Percentiles rank a stretch among this genome's conserved stretches.
Conservation (phyloP, 2,329 filamentous ascomycete species). For the Lecanosticta acicola region DNA sequence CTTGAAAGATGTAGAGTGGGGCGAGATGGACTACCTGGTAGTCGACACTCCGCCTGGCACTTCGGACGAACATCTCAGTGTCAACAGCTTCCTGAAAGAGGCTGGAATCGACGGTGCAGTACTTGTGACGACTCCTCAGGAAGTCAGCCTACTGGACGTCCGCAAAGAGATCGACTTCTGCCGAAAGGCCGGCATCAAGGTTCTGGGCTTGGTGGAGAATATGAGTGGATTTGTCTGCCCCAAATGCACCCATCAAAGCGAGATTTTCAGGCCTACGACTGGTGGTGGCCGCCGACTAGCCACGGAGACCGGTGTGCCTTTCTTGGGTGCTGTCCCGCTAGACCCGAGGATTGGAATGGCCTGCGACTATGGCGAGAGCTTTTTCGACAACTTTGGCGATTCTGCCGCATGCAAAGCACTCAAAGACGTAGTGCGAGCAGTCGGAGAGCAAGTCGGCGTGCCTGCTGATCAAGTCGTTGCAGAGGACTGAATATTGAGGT, state of each 20-base stretch:
- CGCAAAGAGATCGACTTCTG: constrained; percentile 98
- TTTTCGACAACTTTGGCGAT: constrained; percentile 88
- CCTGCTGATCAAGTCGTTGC: constrained; percentile 26
- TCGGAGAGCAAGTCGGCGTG: constrained; percentile 42
- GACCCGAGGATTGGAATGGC: constrained; percentile 94
- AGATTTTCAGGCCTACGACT: constrained; percentile 89
- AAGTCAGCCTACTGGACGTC: constrained; percentile 86
- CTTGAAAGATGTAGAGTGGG: constrained; percentile 96
- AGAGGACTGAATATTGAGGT: constrained; percentile 21
- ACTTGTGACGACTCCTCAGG: constrained; percentile 89
- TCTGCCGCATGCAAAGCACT: constrained; percentile 84
- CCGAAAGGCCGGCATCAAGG: constrained; percentile 80
- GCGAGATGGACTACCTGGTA: constrained; percentile 83
- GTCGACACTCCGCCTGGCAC: constrained; percentile 96
- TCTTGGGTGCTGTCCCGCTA: constrained; percentile 81
- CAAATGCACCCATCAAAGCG: constrained; percentile 70
- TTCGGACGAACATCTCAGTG: constrained; percentile 88
- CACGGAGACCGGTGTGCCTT: constrained; percentile 79
- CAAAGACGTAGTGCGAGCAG: constrained; percentile 67
- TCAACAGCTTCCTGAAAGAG: constrained; percentile 86
- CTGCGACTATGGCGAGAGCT: constrained; percentile 96
- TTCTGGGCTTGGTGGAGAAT: constrained; percentile 91
- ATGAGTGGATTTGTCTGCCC: constrained; percentile 98
- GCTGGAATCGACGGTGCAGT: constrained; percentile 91
- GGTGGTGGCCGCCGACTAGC: constrained; percentile 78